phyloP scores from a whole-genome alignment of 78 protist species.

The Acrasis kona region DNA sequence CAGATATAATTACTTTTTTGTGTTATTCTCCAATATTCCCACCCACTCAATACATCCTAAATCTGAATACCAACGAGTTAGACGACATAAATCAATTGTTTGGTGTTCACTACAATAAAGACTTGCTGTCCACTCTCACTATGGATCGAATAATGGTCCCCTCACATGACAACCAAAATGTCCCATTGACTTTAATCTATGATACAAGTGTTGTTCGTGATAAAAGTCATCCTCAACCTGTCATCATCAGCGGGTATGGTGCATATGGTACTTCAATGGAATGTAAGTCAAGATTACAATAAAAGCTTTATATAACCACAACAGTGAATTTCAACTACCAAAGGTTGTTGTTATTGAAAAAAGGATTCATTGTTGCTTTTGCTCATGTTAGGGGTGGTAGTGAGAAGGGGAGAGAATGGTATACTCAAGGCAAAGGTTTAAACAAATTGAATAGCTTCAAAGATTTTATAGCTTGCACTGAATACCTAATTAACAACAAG shows the following conservation, averaged over 20 bases:
- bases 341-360: not conserved
- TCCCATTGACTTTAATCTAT: conserved; percentile 9
- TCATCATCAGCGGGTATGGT: conserved; percentile 4
- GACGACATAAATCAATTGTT: no score
- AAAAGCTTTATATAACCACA: no score
- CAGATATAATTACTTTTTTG: no score
- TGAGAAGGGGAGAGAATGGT: conserved; percentile 14
- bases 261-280: conserved; percentile 15
- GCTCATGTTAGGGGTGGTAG: conserved; percentile 5
- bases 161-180: not conserved
- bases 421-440: not conserved
- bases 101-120: no score
- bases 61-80: no score
- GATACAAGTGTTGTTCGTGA: not conserved
- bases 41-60: no score
- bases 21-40: no score
- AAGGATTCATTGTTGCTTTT: not conserved
- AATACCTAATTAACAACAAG: not conserved
- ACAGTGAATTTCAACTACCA: not conserved
- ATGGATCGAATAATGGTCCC: no score
- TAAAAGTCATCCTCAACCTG: conserved; percentile 6
- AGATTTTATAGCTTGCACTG: conserved; percentile 11
- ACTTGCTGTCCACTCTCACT: no score
- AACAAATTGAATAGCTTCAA: not conserved
- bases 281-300: no score